phyloP scores from a whole-genome alignment of 768 basidiomycete species.

The Auriculariales sp. region DNA sequence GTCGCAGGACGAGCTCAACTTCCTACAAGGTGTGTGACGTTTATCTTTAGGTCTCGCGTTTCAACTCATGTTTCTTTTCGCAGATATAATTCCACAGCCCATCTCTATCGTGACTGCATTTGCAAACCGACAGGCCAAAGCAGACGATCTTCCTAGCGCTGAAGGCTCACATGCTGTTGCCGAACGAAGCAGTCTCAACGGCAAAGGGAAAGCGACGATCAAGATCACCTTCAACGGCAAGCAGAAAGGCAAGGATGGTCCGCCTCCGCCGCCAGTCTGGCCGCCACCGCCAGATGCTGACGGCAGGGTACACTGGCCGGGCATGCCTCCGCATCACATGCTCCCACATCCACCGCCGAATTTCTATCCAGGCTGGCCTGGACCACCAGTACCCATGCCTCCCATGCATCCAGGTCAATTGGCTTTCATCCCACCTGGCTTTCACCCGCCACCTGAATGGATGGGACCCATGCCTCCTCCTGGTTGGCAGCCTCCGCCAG shows the following conservation, averaged over 20 bases:
- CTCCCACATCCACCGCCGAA: neutral
- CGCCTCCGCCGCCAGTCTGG: neutral
- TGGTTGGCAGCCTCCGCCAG: neutral
- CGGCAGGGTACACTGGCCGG: neutral
- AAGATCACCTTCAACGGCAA: neutral
- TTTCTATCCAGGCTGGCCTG: neutral
- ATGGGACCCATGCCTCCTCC: neutral
- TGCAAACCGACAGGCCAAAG: constrained; percentile 33
- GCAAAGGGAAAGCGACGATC: neutral
- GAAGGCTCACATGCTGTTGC: neutral
- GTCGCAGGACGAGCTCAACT: constrained; percentile 56
- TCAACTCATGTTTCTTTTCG: constrained; percentile 3
- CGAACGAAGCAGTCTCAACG: neutral
- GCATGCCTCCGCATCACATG: neutral
- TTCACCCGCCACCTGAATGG: neutral
- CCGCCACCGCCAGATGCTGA: neutral
- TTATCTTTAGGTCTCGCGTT: neutral
- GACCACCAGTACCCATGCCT: neutral
- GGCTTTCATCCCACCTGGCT: neutral
- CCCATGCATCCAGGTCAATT: neutral
- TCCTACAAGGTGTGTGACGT: constrained; percentile 39
- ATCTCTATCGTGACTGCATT: constrained; percentile 48
- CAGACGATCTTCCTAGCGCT: constrained; percentile 22
- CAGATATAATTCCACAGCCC: constrained; percentile 57
- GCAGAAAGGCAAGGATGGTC: neutral